These are phyloP conservation scores for Metschnikowia kofuensis DNA, from an alignment of 805 yeast species.

Conservation along the genomic window DNA sequence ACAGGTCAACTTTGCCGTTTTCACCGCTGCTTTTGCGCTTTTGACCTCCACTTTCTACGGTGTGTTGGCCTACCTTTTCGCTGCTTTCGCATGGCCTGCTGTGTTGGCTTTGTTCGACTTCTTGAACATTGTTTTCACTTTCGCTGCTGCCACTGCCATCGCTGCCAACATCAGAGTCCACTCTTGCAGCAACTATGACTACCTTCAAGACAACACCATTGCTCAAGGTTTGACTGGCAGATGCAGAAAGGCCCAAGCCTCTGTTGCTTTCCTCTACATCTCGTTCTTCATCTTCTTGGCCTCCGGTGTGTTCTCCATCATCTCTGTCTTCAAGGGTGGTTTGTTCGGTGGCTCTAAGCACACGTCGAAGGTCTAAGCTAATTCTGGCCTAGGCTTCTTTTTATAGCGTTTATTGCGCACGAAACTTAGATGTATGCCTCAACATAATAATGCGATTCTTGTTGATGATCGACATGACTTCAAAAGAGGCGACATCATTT, in stretches of 20 bases:
- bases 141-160: slow-evolving; percentile 91
- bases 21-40: slow-evolving; percentile 83
- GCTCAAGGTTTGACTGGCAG: slow-evolving; percentile 76
- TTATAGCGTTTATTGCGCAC: slow-evolving; percentile 47
- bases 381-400: slow-evolving; percentile 67
- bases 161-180: slow-evolving; percentile 88
- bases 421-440: neutral
- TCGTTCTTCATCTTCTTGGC: slow-evolving; percentile 72
- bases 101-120: slow-evolving; percentile 74
- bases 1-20: slow-evolving; percentile 86
- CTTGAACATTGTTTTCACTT: slow-evolving; percentile 86
- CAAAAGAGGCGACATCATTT: slow-evolving; percentile 2
- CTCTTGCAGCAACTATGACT: slow-evolving; percentile 74
- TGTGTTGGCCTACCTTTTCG: slow-evolving; percentile 68
- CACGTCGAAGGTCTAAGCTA: slow-evolving; percentile 7
- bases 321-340: slow-evolving; percentile 56
- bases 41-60: slow-evolving; percentile 82
- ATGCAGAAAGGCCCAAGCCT: slow-evolving; percentile 94
- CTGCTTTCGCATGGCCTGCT: slow-evolving; percentile 84
- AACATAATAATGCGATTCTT: neutral
- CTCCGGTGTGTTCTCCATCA: slow-evolving; percentile 56
- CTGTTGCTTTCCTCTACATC: slow-evolving; percentile 80
- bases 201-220: slow-evolving; percentile 63
- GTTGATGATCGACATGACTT: neutral
- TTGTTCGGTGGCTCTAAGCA: slow-evolving; percentile 30